Evolutionary conservation across 1,139 yeast species (phyloP).

Genomic region (Kodamaea sp.): DNA sequence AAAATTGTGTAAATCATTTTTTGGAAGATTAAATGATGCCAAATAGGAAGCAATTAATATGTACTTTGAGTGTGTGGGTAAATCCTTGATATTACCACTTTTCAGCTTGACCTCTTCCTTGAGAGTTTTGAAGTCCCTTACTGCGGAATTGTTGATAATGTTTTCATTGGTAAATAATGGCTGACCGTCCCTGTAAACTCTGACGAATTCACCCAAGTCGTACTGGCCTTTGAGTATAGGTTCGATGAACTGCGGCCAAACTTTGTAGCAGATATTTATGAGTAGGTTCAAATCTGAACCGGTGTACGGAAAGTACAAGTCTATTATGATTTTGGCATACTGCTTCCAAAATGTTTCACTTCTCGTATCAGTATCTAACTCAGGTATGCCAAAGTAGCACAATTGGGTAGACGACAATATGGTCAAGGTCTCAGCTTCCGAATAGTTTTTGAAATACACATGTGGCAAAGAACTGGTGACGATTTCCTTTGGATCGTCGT

Average conservation of each 20-base stretch:
- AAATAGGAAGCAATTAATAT: constrained; percentile 67
- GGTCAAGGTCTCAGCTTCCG: constrained; percentile 37
- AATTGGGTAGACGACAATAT: constrained; percentile 35
- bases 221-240: constrained; percentile 38
- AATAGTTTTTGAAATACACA: constrained; percentile 49
- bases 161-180: constrained; percentile 43
- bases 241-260: constrained; percentile 55
- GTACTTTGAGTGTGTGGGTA: constrained; percentile 60
- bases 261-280: constrained; percentile 38
- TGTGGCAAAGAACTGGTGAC: constrained; percentile 52
- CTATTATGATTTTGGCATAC: constrained; percentile 52
- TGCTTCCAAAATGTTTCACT: constrained; percentile 46
- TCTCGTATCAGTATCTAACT: constrained; percentile 16
- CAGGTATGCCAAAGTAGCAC: constrained; percentile 24
- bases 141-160: constrained; percentile 36
- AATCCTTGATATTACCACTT: constrained; percentile 30
- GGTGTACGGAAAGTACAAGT: constrained; percentile 51
- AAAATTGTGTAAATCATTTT: constrained; percentile 59
- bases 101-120: constrained; percentile 21
- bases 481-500: constrained; percentile 50
- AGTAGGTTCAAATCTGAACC: constrained; percentile 53
- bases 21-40: constrained; percentile 66
- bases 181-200: constrained; percentile 46
- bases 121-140: constrained; percentile 27
- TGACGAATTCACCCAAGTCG: constrained; percentile 42